Conservation (phyloP, 768 basidiomycete species). For the Xerocomellus chrysenteron region DNA sequence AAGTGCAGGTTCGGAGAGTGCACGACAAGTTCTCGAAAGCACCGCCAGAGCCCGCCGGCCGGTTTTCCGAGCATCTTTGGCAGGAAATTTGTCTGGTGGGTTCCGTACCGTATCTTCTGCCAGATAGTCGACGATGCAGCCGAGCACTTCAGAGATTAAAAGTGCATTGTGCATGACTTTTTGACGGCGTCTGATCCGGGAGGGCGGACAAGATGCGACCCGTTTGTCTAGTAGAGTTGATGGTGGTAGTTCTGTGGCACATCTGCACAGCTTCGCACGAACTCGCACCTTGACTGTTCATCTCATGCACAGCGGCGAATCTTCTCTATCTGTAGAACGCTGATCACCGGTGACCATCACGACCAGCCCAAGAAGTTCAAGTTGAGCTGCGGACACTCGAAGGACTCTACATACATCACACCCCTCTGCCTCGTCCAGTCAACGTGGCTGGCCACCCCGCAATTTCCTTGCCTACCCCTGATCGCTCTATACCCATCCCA, state of each 20-base stretch:
- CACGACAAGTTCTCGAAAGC: constrained; percentile 15
- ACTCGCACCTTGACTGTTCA: too few relatives aligned
- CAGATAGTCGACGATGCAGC: background rate
- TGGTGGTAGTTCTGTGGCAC: too few relatives aligned
- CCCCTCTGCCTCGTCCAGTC: constrained; percentile 71
- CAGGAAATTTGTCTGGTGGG: background rate
- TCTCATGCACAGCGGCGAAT: too few relatives aligned
- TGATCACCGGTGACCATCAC: too few relatives aligned
- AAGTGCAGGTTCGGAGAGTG: constrained; percentile 15
- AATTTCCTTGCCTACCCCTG: constrained; percentile 84
- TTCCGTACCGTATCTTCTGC: background rate
- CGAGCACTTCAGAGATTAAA: constrained; percentile 2
- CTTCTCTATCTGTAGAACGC: too few relatives aligned
- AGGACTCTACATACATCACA: constrained; percentile 29
- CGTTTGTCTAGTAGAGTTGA: too few relatives aligned
- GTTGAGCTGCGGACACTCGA: too few relatives aligned
- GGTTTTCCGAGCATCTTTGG: background rate
- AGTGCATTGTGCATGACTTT: background rate
- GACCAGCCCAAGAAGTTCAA: too few relatives aligned
- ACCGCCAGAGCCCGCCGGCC: constrained; percentile 1
- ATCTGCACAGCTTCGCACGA: too few relatives aligned
- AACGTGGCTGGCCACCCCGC: constrained; percentile 91
- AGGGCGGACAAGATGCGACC: too few relatives aligned
- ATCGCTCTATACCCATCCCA: constrained; percentile 51
- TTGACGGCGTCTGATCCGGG: too few relatives aligned